These are phyloP conservation scores for Cicer yamashitae DNA, from an alignment of 306 rosid species.

Conservation along the genomic window DNA sequence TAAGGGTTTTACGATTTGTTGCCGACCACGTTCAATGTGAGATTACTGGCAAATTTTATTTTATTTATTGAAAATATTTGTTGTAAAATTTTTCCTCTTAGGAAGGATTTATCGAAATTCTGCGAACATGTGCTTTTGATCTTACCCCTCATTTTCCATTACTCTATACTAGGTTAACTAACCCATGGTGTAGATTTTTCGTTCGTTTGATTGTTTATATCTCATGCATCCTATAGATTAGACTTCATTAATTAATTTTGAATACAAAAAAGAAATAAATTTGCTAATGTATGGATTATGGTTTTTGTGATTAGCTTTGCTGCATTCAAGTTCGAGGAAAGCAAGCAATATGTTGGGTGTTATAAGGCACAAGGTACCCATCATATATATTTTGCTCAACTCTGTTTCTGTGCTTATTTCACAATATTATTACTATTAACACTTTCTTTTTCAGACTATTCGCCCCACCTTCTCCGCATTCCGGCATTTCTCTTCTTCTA, in stretches of 20 bases:
- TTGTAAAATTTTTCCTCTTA: neutral
- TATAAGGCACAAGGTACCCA: slow-evolving; percentile 57
- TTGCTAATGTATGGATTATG: slow-evolving; percentile 12
- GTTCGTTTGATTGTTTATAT: too few species aligned
- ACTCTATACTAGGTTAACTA: too few species aligned
- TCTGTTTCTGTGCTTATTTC: neutral
- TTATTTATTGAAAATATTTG: too few species aligned
- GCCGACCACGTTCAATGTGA: slow-evolving; percentile 7
- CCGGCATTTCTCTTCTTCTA: slow-evolving; percentile 68
- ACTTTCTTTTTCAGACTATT: slow-evolving; percentile 53
- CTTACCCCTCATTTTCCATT: too few species aligned
- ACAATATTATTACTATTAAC: neutral
- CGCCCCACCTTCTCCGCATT: slow-evolving; percentile 64
- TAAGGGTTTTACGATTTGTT: slow-evolving; percentile 16
- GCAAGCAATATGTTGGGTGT: slow-evolving; percentile 67
- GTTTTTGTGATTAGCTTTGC: slow-evolving; percentile 7
- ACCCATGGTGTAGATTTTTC: too few species aligned
- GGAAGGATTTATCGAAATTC: neutral
- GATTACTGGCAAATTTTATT: neutral
- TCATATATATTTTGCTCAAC: neutral
- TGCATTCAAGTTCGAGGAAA: slow-evolving; percentile 32
- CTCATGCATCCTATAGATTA: neutral
- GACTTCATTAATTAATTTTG: neutral
- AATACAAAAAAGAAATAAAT: neutral
- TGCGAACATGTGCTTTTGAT: too few species aligned